Evolutionary conservation across 108 stramenopile genomes (phyloP).

Genomic region (Pseudonitzschia delicatissima): DNA sequence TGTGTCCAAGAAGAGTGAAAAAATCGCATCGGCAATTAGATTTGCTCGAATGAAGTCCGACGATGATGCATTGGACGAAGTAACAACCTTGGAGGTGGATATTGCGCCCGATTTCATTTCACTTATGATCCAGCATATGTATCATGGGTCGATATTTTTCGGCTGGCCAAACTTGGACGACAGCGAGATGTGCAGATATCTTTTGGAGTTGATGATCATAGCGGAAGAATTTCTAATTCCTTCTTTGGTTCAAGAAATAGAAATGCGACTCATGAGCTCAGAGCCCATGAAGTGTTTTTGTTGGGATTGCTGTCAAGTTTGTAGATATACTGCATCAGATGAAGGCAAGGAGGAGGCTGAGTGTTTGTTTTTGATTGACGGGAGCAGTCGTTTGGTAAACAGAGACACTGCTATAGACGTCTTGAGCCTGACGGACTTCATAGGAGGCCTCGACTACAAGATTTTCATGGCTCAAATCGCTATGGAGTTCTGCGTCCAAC

Average conservation of each 20-base stretch:
- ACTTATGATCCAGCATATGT: constrained; percentile 61
- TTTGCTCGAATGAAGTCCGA: constrained; percentile 47
- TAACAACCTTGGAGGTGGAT: constrained; percentile 23
- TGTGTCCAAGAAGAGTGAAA: constrained; percentile 55
- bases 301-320: constrained; percentile 35
- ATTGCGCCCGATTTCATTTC: constrained; percentile 30
- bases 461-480: not conserved
- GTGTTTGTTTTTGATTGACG: constrained; percentile 23
- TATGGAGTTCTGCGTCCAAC: not conserved
- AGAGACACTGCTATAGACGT: constrained; percentile 26
- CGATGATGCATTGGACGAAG: constrained; percentile 7
- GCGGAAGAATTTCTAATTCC: constrained; percentile 75
- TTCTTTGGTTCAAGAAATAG: constrained; percentile 64
- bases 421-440: constrained; percentile 27
- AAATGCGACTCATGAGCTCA: constrained; percentile 55
- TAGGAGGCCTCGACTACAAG: constrained; percentile 12
- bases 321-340: not conserved
- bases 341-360: not conserved
- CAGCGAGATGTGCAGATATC: constrained; percentile 34
- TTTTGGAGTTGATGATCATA: constrained; percentile 62
- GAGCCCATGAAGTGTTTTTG: constrained; percentile 18
- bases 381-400: constrained; percentile 5
- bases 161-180: constrained; percentile 32
- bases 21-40: constrained; percentile 70
- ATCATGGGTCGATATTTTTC: constrained; percentile 64